Evolutionary conservation across 1,139 yeast species (phyloP), one percentile per base, ranked within the genome.

Genomic region (Saccharomycopsis phalli): DNA sequence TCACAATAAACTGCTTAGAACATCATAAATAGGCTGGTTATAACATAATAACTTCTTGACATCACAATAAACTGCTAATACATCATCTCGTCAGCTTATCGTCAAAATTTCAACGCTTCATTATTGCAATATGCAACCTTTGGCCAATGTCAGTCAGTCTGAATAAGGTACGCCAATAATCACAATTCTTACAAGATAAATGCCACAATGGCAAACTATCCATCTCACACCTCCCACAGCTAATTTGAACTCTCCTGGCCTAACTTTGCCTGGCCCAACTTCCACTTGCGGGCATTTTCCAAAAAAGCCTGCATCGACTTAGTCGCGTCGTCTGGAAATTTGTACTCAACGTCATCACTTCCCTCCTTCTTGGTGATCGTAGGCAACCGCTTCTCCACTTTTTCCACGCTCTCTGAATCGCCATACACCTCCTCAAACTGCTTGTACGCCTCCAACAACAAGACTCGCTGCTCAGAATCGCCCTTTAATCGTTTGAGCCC

Each of bases 391-490:
- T 59, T 56, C 4, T 56, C 57, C 6, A 80, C 69, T 5, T 45
- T 51, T 2, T 54, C 54, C 14, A 59, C 50, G 0, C 71, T 50
- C 3, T 60, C 65, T 0, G 51, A 57, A 17, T 63, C 59, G 0
- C 96, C 96, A 54, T 84, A 75, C 2, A 59, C 60, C 29, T 59
- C 52, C 53, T 87, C 95, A 58, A 81, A 87, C 41, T 68, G 68
- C 37, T 64, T 63, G 69, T 81, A 75, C 0, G 87, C 76, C 44
- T 81, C 79, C 23, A 79, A 61, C 4, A 87, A 56, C 1, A 66
- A 57, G 2, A 71, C 62, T 36, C 93, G 66, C 26, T 69, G 69
- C 28, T 69, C 69, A 16, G 61, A 61, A 2, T 50, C 45, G 3
- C 55, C 53, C 50, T 69, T 71, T 54, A 69, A 73, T 40, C 60